Conservation (phyloP, 176 grass and related monocot species). For the Aechmea fasciata region DNA sequence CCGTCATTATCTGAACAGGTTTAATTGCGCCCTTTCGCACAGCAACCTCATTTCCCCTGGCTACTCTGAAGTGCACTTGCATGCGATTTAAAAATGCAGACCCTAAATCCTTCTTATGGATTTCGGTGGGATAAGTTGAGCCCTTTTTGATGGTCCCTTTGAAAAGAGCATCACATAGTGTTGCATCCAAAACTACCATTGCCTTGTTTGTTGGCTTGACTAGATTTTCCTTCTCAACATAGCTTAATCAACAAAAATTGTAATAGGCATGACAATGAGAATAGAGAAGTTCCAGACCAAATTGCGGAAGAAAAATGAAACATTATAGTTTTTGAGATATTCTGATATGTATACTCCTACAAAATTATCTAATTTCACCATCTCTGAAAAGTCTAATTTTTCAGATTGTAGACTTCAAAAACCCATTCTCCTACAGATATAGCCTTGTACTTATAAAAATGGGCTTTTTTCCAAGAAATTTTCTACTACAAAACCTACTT, state of each 20-base stretch:
- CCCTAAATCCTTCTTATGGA: conserved; percentile 83
- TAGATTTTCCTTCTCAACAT: conserved; percentile 93
- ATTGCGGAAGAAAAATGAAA: conserved; percentile 9
- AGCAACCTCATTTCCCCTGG: conserved; percentile 53
- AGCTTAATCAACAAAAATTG: conserved; percentile 31
- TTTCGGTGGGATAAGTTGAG: conserved; percentile 53
- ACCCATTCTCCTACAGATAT: no score
- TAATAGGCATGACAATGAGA: conserved; percentile 8
- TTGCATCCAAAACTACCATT: conserved; percentile 59
- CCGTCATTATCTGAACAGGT: conserved; percentile 85
- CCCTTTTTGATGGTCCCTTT: conserved; percentile 95
- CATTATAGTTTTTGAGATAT: no score
- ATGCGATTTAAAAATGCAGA: conserved; percentile 70
- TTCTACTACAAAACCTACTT: no score
- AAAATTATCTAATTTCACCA: no score
- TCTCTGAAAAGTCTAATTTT: no score
- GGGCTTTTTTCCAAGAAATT: no score
- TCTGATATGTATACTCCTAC: no score
- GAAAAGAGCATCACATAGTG: conserved; percentile 85
- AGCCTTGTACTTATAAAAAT: no score
- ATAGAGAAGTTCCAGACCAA: background rate
- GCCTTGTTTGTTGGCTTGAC: conserved; percentile 69
- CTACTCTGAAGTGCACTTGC: conserved; percentile 71
- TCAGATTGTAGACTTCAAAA: no score
- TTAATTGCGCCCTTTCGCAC: conserved; percentile 70